Conservation (phyloP, 805 yeast species). For the Teunomyces barrocoloradensis region DNA sequence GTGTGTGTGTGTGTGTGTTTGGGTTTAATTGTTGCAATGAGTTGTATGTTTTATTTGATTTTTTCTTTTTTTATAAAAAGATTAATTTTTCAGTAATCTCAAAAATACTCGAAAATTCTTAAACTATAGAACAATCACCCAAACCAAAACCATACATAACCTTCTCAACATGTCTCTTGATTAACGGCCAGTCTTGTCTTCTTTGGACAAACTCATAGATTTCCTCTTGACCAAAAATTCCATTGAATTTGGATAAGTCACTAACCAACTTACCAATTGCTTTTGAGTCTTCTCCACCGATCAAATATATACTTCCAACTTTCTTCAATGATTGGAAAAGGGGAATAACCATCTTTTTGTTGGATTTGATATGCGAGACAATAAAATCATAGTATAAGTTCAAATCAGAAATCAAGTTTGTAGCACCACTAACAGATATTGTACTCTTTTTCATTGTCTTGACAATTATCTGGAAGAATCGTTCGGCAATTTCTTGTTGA, state of each 20-base stretch:
- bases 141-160: constrained; percentile 91
- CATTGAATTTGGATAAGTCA: constrained; percentile 82
- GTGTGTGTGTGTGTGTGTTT: too few relatives aligned
- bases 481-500: constrained; percentile 88
- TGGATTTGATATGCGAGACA: constrained; percentile 43
- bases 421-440: constrained; percentile 79
- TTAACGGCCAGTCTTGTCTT: constrained; percentile 79
- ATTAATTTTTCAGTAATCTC: not conserved
- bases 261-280: constrained; percentile 81
- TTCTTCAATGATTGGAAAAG: constrained; percentile 77
- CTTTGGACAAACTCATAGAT: constrained; percentile 89
- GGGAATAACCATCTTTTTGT: constrained; percentile 67
- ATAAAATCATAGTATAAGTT: constrained; percentile 77
- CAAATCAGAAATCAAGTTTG: constrained; percentile 75
- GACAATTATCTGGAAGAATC: constrained; percentile 74
- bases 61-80: not conserved
- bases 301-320: constrained; percentile 79
- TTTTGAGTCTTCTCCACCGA: constrained; percentile 69
- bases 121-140: constrained; percentile 69
- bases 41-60: not conserved
- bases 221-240: constrained; percentile 88
- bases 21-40: too few relatives aligned
- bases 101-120: not conserved
- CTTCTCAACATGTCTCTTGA: constrained; percentile 80
- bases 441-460: constrained; percentile 71